Conservation (phyloP, 2,329 filamentous ascomycete genomes). For the Sporothrix schenckii region DNA sequence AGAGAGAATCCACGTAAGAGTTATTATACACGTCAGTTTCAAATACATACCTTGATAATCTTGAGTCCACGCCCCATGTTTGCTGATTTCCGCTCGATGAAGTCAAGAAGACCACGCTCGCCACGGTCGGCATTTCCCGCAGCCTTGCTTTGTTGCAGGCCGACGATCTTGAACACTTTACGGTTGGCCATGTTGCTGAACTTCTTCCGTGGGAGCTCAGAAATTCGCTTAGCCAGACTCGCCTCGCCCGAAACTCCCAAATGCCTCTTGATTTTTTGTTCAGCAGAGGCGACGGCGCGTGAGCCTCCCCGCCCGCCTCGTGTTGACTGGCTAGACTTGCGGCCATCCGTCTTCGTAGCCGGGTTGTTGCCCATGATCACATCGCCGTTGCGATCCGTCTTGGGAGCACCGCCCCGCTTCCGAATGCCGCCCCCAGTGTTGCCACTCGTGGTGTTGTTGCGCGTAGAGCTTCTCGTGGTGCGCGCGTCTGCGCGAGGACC, state of each 20-base stretch:
- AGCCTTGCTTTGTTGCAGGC: slow-evolving; percentile 70
- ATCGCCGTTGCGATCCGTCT: slow-evolving; percentile 60
- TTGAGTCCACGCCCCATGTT: slow-evolving; percentile 60
- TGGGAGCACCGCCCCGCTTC: slow-evolving; percentile 51
- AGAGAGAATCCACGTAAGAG: slow-evolving; percentile 20
- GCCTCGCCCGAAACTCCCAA: slow-evolving; percentile 40
- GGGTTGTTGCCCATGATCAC: slow-evolving; percentile 56
- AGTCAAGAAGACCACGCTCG: slow-evolving; percentile 64
- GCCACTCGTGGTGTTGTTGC: neutral
- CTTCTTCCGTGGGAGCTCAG: slow-evolving; percentile 37
- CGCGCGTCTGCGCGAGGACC: slow-evolving; percentile 37
- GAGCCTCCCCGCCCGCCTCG: slow-evolving; percentile 31
- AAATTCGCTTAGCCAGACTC: slow-evolving; percentile 37
- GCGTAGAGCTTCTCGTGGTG: slow-evolving; percentile 35
- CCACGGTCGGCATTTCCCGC: slow-evolving; percentile 68
- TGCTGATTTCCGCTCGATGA: slow-evolving; percentile 71
- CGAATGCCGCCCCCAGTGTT: slow-evolving; percentile 43
- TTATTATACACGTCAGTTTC: neutral
- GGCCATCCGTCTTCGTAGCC: slow-evolving; percentile 30
- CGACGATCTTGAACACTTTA: slow-evolving; percentile 56
- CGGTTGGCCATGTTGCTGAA: slow-evolving; percentile 39
- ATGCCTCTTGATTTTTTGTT: slow-evolving; percentile 39
- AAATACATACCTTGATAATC: slow-evolving; percentile 76
- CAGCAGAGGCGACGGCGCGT: slow-evolving; percentile 16
- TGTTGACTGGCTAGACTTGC: slow-evolving; percentile 20